phyloP scores from a whole-genome alignment of 2,329 filamentous ascomycete genomes.

The Orbilia blumenaviensis region DNA sequence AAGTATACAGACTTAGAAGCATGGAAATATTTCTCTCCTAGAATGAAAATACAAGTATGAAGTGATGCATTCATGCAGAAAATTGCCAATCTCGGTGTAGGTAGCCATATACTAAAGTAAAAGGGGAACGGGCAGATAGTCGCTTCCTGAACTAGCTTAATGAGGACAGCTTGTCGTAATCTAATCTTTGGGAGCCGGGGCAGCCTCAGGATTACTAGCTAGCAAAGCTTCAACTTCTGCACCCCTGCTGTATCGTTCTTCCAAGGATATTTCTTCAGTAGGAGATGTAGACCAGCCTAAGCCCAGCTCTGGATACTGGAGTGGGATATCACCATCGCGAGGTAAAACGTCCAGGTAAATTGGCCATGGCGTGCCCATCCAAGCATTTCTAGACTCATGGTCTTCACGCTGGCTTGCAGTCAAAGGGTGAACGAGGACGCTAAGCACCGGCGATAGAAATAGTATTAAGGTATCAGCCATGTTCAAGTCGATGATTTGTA shows the following conservation, averaged over 20 bases:
- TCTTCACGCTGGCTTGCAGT: conserved; percentile 59
- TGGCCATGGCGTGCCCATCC: conserved; percentile 60
- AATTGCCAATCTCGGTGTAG: too few species aligned
- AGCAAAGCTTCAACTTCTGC: conserved; percentile 59
- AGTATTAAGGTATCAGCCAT: background rate
- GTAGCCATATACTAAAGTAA: too few species aligned
- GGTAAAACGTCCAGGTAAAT: conserved; percentile 59
- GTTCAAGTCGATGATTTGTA: background rate
- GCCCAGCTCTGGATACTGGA: conserved; percentile 60
- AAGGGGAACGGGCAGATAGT: too few species aligned
- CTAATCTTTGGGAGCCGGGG: conserved; percentile 58
- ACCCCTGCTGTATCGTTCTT: conserved; percentile 59
- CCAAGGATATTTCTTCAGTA: conserved; percentile 58
- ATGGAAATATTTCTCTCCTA: too few species aligned
- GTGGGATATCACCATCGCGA: conserved; percentile 57
- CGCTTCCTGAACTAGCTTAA: too few species aligned
- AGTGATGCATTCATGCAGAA: too few species aligned
- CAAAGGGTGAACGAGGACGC: conserved; percentile 59
- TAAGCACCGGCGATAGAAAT: conserved; percentile 58
- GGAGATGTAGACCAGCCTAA: conserved; percentile 34
- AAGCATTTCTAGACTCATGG: conserved; percentile 60
- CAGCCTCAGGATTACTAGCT: conserved; percentile 58
- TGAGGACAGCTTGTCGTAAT: too few species aligned
- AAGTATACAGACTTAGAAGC: too few species aligned
- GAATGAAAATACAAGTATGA: too few species aligned